Conservation (phyloP, 2,329 filamentous ascomycete genomes). For the Myriosclerotinia curreyana region DNA sequence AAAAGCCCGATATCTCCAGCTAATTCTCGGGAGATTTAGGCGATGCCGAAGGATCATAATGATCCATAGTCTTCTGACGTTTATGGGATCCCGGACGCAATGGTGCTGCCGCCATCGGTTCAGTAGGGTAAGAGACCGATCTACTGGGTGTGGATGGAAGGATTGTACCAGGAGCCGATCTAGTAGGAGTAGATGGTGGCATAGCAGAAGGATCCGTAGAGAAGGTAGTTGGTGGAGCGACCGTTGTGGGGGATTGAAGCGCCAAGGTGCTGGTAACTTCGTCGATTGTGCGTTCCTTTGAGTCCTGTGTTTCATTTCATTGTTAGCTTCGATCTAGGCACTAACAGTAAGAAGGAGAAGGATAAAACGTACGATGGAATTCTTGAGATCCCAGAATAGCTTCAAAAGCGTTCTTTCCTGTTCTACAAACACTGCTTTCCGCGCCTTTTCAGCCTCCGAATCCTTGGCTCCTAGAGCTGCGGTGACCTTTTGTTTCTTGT, state of each 20-base stretch:
- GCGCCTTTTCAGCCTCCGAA: not conserved
- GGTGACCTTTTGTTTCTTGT: not conserved
- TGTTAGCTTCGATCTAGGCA: not conserved
- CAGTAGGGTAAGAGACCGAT: not conserved
- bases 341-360: not conserved
- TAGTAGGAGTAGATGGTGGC: not conserved
- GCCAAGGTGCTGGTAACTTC: not conserved
- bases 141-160: not conserved
- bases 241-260: not conserved
- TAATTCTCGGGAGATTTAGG: not conserved
- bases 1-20: not conserved
- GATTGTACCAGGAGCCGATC: not conserved
- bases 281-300: not conserved
- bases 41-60: not conserved
- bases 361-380: not conserved
- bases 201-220: not conserved
- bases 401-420: not conserved
- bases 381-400: conserved; percentile 15
- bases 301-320: not conserved
- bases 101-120: too few relatives aligned
- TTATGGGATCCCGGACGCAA: not conserved
- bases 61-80: not conserved
- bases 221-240: too few relatives aligned
- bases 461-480: not conserved
- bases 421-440: not conserved